Base-by-base conservation (phyloP, 148 eudicot species). In the Silene conica region DNA sequence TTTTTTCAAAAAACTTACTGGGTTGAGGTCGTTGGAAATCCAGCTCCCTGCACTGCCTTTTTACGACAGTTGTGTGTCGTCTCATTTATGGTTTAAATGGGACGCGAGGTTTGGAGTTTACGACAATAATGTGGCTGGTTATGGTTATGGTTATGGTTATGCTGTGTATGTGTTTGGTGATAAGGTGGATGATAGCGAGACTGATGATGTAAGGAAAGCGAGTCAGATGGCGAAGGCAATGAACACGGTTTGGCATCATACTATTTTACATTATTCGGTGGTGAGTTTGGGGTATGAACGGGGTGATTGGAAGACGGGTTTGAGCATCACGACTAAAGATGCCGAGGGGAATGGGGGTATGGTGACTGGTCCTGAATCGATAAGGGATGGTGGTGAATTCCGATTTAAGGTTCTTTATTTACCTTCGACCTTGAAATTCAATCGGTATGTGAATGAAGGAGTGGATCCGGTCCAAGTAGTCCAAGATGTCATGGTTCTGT, bases 81-180 rank as follows among this genome's bases (percentile, higher is more conserved):
- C 68, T 16, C n/a, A 34, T 9, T 1, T 64, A 0, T 64, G 68
- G 68, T 64, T 64, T 11, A 64, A 16, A 22, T 64, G 68, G 68
- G 46, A 18, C 0, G 46, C 68, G 0, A 31, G n/a, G 45, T 16
- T 31, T n/a, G n/a, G n/a, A n/a, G n/a, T n/a, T n/a, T n/a, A n/a
- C n/a, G n/a, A n/a, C n/a, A n/a, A n/a, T n/a, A n/a, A n/a, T n/a
- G n/a, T n/a, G n/a, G n/a, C n/a, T n/a, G n/a, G n/a, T n/a, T n/a
- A n/a, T n/a, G n/a, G n/a, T n/a, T n/a, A n/a, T n/a, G n/a, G n/a
- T n/a, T n/a, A n/a, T n/a, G n/a, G n/a, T n/a, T n/a, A n/a, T n/a
- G n/a, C n/a, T n/a, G n/a, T n/a, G n/a, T n/a, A n/a, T 6, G 68
- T 64, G 4, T 64, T 64, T n/a, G 68, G 22, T 31, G 68, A 64